phyloP scores from a whole-genome alignment of 305 asterid genomes.

The Fraxinus ornus region DNA sequence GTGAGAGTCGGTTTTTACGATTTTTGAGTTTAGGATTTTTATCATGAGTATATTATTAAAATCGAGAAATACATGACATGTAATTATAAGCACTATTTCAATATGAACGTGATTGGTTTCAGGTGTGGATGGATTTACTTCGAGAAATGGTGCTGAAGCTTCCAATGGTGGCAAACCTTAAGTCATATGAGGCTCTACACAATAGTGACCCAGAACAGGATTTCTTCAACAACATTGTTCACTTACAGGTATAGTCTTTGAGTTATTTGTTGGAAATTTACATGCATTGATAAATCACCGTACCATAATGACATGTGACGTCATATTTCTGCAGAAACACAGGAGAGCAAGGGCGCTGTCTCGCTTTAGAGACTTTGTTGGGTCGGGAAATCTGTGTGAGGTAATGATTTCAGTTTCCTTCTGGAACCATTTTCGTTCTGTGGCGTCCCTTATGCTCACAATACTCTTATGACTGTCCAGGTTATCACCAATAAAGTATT shows the following conservation, averaged over 20 bases:
- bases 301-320: slow-evolving; percentile 8
- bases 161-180: slow-evolving; percentile 62
- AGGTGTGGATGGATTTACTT: slow-evolving; percentile 93
- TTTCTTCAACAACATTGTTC: slow-evolving; percentile 76
- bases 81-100: slow-evolving; percentile 12
- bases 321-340: slow-evolving; percentile 65
- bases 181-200: slow-evolving; percentile 59
- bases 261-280: neutral
- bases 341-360: slow-evolving; percentile 85
- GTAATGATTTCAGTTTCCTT: slow-evolving; percentile 40
- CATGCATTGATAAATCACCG: slow-evolving; percentile 9
- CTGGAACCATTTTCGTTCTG: slow-evolving; percentile 8
- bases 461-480: slow-evolving; percentile 38
- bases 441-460: slow-evolving; percentile 22
- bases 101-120: slow-evolving; percentile 25
- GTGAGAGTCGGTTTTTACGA: neutral
- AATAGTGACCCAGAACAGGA: slow-evolving; percentile 87
- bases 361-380: slow-evolving; percentile 55
- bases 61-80: neutral
- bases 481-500: slow-evolving; percentile 67
- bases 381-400: slow-evolving; percentile 58
- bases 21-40: neutral
- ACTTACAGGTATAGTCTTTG: slow-evolving; percentile 68
- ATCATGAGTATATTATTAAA: neutral
- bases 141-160: slow-evolving; percentile 86